phyloP scores from a whole-genome alignment of 1,139 yeast genomes.

The Debaryomyces nepalensis region DNA sequence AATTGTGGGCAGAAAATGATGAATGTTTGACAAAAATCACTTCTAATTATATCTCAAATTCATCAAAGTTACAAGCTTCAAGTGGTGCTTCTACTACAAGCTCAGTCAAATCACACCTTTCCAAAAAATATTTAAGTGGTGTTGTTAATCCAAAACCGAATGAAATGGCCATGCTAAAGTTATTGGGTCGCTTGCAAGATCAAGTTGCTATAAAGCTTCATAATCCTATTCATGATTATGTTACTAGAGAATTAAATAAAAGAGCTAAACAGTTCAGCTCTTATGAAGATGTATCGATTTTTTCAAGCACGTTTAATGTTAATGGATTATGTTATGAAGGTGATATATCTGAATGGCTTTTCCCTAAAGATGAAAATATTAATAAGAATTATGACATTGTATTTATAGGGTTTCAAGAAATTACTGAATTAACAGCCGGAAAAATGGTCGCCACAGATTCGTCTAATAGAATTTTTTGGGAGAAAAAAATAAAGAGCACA shows the following conservation, averaged over 20 bases:
- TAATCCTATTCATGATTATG: conserved; percentile 75
- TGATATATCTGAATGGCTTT: conserved; percentile 60
- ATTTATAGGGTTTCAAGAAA: conserved; percentile 87
- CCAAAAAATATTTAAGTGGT: conserved; percentile 50
- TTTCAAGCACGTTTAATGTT: conserved; percentile 72
- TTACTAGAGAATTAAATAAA: conserved; percentile 57
- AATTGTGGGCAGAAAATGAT: conserved; percentile 67
- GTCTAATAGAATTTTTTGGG: conserved; percentile 78
- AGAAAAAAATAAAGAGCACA: conserved; percentile 60
- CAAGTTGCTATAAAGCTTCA: conserved; percentile 53
- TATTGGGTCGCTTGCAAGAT: conserved; percentile 54
- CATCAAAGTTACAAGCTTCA: conserved; percentile 37
- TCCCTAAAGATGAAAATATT: conserved; percentile 39
- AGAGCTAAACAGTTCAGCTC: conserved; percentile 54
- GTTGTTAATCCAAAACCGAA: conserved; percentile 47
- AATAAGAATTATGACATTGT: conserved; percentile 61
- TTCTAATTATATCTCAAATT: conserved; percentile 39
- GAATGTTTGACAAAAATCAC: conserved; percentile 50
- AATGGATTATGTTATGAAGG: conserved; percentile 62
- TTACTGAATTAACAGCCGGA: conserved; percentile 88
- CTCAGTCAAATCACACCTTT: conserved; percentile 48
- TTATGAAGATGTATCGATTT: conserved; percentile 54
- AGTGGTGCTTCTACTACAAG: conserved; percentile 39
- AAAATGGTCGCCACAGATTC: conserved; percentile 86
- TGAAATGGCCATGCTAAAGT: conserved; percentile 51